phyloP scores from a whole-genome alignment of 2,329 filamentous ascomycete genomes.

The Rhinocladiella similis region DNA sequence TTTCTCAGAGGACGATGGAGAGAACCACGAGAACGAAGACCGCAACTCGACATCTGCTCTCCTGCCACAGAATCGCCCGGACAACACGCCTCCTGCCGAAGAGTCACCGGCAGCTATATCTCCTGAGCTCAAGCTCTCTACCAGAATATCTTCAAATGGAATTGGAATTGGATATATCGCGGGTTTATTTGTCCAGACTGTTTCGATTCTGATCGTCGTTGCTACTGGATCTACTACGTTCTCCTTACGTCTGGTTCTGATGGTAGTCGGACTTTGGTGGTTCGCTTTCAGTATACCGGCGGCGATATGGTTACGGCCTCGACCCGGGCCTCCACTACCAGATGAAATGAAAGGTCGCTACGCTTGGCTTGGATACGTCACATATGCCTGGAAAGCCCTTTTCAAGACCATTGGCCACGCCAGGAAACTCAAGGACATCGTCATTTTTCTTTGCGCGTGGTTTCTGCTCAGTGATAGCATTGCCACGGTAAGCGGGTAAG shows the following conservation, averaged over 20 bases:
- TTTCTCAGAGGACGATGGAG: slow-evolving; percentile 5
- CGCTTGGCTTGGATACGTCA: slow-evolving; percentile 70
- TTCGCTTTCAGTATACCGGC: slow-evolving; percentile 85
- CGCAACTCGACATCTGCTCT: slow-evolving; percentile 26
- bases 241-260: slow-evolving; percentile 82
- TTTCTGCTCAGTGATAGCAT: slow-evolving; percentile 93
- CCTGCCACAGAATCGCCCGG: slow-evolving; percentile 33
- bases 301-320: slow-evolving; percentile 80
- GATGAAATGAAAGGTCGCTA: slow-evolving; percentile 37
- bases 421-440: slow-evolving; percentile 71
- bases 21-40: slow-evolving; percentile 16
- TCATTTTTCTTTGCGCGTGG: slow-evolving; percentile 87
- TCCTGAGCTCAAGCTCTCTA: slow-evolving; percentile 77
- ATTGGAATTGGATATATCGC: slow-evolving; percentile 93
- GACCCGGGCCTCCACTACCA: slow-evolving; percentile 80
- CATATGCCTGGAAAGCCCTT: slow-evolving; percentile 82
- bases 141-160: slow-evolving; percentile 85
- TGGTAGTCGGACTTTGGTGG: slow-evolving; percentile 91
- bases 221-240: slow-evolving; percentile 74
- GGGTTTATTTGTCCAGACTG: slow-evolving; percentile 78
- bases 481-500: slow-evolving; percentile 78
- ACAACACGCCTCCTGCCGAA: slow-evolving; percentile 15
- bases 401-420: slow-evolving; percentile 78
- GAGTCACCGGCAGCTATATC: slow-evolving; percentile 42
- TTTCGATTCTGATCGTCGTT: slow-evolving; percentile 76